phyloP scores from a whole-genome alignment of 225 moss, liverwort and hornwort species.

The Lunularia cruciata region DNA sequence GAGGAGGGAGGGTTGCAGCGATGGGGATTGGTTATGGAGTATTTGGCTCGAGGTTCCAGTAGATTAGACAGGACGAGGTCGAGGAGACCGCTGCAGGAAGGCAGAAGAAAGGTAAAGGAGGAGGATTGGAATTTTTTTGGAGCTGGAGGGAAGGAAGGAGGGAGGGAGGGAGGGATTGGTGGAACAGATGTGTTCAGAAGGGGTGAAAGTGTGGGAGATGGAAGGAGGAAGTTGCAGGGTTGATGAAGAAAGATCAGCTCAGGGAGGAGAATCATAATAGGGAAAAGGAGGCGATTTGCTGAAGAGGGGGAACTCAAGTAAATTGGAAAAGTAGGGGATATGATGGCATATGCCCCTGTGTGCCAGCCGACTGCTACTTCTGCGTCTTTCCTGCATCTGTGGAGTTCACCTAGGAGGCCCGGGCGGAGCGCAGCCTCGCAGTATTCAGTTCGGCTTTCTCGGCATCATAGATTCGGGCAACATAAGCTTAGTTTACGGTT shows the following conservation, averaged over 20 bases:
- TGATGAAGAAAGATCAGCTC: slow-evolving; percentile 11
- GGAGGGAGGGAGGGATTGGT: not conserved
- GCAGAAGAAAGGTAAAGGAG: not conserved
- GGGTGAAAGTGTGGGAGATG: not conserved
- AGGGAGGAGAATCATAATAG: not conserved
- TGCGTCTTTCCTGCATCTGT: slow-evolving; percentile 28
- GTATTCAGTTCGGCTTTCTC: slow-evolving; percentile 27
- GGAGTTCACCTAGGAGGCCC: slow-evolving; percentile 29
- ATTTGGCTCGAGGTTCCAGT: not conserved
- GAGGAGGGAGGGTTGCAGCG: not conserved
- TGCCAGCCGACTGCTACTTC: slow-evolving; percentile 19
- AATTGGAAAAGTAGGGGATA: slow-evolving; percentile 17
- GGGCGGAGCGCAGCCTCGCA: slow-evolving; percentile 30
- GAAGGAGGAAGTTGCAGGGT: not conserved
- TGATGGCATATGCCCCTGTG: slow-evolving; percentile 36
- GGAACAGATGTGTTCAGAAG: not conserved
- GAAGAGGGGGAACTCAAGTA: not conserved
- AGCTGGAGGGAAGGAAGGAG: not conserved
- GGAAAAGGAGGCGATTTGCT: slow-evolving; percentile 3
- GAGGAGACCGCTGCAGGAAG: no score
- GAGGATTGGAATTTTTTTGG: not conserved
- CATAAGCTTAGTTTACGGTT: slow-evolving; percentile 27
- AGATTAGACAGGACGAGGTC: not conserved
- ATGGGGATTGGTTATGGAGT: slow-evolving; percentile 2
- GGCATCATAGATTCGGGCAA: slow-evolving; percentile 30